Evolutionary conservation across 1,284 basidiomycete genomes (phyloP).

Genomic region (Ustilago lituana): DNA sequence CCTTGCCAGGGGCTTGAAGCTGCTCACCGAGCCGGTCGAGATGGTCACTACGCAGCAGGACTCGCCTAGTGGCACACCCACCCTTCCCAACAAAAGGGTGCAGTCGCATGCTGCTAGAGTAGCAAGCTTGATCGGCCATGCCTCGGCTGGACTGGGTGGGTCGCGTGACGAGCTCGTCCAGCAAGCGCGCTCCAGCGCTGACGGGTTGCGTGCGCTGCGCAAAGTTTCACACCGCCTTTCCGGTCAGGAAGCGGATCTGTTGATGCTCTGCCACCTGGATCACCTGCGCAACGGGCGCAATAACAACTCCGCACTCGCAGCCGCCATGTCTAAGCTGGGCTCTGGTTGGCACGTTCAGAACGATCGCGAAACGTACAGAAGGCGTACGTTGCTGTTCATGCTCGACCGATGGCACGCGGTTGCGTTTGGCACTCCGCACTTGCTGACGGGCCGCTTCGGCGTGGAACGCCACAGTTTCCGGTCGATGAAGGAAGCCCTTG

Average conservation of each 20-base stretch:
- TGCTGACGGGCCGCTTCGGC: conserved; percentile 40
- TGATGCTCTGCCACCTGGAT: conserved; percentile 55
- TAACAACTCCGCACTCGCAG: conserved; percentile 49
- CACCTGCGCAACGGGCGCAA: conserved; percentile 42
- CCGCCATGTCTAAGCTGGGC: conserved; percentile 50
- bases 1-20: conserved; percentile 20
- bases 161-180: conserved; percentile 16
- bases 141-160: conserved; percentile 29
- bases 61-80: conserved; percentile 1
- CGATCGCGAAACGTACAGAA: conserved; percentile 32
- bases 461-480: conserved; percentile 40
- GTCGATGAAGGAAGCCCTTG: conserved; percentile 39
- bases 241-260: conserved; percentile 45
- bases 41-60: conserved; percentile 11
- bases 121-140: conserved; percentile 33
- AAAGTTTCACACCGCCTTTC: conserved; percentile 27
- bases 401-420: conserved; percentile 54
- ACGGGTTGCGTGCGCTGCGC: conserved; percentile 23
- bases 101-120: conserved; percentile 28
- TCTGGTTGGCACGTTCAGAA: conserved; percentile 22
- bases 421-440: conserved; percentile 41
- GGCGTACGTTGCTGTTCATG: conserved; percentile 43
- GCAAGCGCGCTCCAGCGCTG: conserved; percentile 9
- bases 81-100: neutral
- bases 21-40: conserved; percentile 36